Conservation (phyloP, 2,329 filamentous ascomycete genomes). For the Paracoccidioides lutzii region DNA sequence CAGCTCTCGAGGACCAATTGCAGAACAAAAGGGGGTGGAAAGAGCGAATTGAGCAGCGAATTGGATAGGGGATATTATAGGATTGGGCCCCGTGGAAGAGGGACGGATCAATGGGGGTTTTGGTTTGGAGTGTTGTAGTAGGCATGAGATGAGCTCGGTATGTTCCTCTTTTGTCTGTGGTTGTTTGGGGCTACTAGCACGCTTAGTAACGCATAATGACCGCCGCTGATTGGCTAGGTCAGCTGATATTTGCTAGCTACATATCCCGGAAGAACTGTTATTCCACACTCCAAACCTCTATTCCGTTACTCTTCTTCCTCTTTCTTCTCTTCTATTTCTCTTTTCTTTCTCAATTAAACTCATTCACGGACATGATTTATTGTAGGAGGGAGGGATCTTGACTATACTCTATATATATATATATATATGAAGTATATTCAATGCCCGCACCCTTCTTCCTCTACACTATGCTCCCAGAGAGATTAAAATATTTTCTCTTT, state of each 20-base stretch:
- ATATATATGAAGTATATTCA: not conserved
- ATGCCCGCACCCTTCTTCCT: constrained; percentile 39
- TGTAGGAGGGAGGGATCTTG: constrained; percentile 42
- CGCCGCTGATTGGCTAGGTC: constrained; percentile 26
- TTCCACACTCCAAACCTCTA: too few species aligned
- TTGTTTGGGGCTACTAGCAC: not conserved
- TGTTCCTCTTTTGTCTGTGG: too few species aligned
- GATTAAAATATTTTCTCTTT: constrained; percentile 19
- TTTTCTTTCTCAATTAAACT: constrained; percentile 31
- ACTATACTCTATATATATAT: not conserved
- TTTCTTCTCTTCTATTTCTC: constrained; percentile 23
- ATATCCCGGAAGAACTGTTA: too few species aligned
- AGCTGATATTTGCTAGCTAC: not conserved
- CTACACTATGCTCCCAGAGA: constrained; percentile 51
- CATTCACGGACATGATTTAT: constrained; percentile 52
- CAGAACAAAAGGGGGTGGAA: constrained; percentile 7
- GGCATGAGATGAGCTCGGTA: too few species aligned
- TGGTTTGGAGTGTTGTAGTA: too few species aligned
- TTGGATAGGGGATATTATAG: too few species aligned
- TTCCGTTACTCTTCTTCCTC: constrained; percentile 12
- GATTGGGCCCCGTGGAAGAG: too few species aligned
- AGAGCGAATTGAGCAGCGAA: constrained; percentile 10
- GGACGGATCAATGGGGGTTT: too few species aligned
- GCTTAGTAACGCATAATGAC: constrained; percentile 24
- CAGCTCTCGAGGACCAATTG: constrained; percentile 6